Conservation (phyloP, 768 basidiomycete species). For the Lentinula edodes region DNA sequence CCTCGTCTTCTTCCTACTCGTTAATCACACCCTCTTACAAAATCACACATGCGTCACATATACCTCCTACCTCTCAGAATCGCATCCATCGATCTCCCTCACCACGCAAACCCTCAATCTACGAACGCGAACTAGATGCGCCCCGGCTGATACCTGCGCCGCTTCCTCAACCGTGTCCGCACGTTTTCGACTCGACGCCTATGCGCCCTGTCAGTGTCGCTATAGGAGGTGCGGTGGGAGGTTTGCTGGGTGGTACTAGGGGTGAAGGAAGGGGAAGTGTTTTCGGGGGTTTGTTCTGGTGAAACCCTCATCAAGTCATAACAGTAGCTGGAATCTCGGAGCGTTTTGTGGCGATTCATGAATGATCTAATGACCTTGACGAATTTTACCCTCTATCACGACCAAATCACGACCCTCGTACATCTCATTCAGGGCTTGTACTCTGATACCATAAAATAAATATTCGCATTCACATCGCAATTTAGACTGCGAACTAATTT, state of each 20-base stretch:
- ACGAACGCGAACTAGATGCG: conserved; percentile 67
- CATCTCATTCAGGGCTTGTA: too few relatives aligned
- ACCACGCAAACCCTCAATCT: conserved; percentile 63
- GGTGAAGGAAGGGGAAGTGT: conserved; percentile 31
- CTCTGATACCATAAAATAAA: too few relatives aligned
- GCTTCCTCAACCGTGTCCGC: conserved; percentile 72
- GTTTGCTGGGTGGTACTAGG: conserved; percentile 30
- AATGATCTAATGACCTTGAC: too few relatives aligned
- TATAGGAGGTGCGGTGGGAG: conserved; percentile 33
- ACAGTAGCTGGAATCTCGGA: too few relatives aligned
- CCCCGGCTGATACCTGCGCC: conserved; percentile 40
- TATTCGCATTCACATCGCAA: too few relatives aligned
- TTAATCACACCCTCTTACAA: not conserved
- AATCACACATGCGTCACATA: too few relatives aligned
- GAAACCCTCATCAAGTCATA: not conserved
- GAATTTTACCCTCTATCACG: too few relatives aligned
- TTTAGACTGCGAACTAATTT: too few relatives aligned
- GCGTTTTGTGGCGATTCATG: too few relatives aligned
- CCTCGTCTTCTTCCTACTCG: not conserved
- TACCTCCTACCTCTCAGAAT: not conserved
- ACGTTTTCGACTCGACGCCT: conserved; percentile 64
- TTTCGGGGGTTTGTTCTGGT: conserved; percentile 41
- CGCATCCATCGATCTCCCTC: conserved; percentile 13
- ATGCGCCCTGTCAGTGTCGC: conserved; percentile 54
- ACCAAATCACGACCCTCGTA: too few relatives aligned